Evolutionary conservation across 805 yeast species (phyloP).

Genomic region (Ogataea pilisensis): DNA sequence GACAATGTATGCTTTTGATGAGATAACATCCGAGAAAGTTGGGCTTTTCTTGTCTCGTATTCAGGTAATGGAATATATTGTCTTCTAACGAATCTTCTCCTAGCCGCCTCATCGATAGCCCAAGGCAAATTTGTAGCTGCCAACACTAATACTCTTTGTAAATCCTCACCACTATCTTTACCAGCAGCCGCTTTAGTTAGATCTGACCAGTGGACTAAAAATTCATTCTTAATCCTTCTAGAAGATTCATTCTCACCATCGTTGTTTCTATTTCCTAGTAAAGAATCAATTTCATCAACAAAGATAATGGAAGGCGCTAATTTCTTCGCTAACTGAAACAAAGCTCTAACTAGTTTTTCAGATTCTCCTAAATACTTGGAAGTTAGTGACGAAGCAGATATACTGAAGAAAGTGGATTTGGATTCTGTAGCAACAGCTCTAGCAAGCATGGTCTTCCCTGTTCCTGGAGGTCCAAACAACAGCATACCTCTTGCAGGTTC

Average conservation of each 20-base stretch:
- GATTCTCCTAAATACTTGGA: slow-evolving; percentile 89
- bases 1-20: slow-evolving; percentile 69
- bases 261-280: slow-evolving; percentile 69
- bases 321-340: slow-evolving; percentile 78
- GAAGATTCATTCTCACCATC: slow-evolving; percentile 80
- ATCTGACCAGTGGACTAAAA: slow-evolving; percentile 92
- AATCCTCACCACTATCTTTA: slow-evolving; percentile 46
- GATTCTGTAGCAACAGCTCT: slow-evolving; percentile 96
- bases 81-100: slow-evolving; percentile 86
- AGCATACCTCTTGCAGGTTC: slow-evolving; percentile 98
- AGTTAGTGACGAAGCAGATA: slow-evolving; percentile 84
- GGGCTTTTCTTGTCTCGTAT: slow-evolving; percentile 69
- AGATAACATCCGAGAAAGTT: slow-evolving; percentile 60
- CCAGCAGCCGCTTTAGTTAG: slow-evolving; percentile 85
- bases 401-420: slow-evolving; percentile 85
- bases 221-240: slow-evolving; percentile 87
- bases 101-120: slow-evolving; percentile 96
- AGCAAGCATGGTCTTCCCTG: slow-evolving; percentile 97
- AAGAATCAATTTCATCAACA: slow-evolving; percentile 93
- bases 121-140: slow-evolving; percentile 97
- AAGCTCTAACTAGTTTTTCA: slow-evolving; percentile 86
- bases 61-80: slow-evolving; percentile 95
- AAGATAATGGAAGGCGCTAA: slow-evolving; percentile 91
- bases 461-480: slow-evolving; percentile 97
- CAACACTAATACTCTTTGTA: slow-evolving; percentile 74